Conservation (phyloP, 2,329 filamentous ascomycete genomes). For the Didymella pomorum region DNA sequence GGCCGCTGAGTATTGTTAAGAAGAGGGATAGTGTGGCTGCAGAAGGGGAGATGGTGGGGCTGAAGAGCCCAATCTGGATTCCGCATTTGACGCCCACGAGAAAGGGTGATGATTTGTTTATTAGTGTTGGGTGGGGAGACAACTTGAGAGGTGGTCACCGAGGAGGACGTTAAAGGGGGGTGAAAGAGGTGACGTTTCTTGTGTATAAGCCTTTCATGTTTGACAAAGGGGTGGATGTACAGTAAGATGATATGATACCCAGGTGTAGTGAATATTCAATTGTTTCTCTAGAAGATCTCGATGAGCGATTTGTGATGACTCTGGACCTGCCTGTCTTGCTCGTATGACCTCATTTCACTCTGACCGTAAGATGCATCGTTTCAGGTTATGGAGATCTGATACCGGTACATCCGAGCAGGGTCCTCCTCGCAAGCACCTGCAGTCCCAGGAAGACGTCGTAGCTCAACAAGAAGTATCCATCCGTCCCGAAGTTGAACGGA, state of each 20-base stretch:
- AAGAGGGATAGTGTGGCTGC: constrained; percentile 9
- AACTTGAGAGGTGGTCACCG: not conserved
- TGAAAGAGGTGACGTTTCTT: not conserved
- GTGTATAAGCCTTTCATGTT: constrained; percentile 3
- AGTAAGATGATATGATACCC: constrained; percentile 6
- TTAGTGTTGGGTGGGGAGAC: constrained; percentile 48
- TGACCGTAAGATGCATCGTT: too few relatives aligned
- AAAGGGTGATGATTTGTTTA: constrained; percentile 70
- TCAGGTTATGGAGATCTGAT: too few relatives aligned
- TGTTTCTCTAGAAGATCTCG: too few relatives aligned
- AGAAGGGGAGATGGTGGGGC: constrained; percentile 30
- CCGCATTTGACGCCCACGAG: constrained; percentile 72
- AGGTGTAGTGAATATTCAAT: not conserved
- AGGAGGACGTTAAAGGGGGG: not conserved
- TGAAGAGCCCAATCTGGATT: constrained; percentile 64
- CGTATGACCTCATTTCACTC: too few relatives aligned
- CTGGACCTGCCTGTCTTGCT: too few relatives aligned
- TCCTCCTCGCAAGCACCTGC: too few relatives aligned
- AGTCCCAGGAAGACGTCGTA: too few relatives aligned
- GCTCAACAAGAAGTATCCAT: too few relatives aligned
- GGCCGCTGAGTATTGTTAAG: constrained; percentile 37
- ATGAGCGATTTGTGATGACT: too few relatives aligned
- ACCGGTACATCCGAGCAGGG: too few relatives aligned
- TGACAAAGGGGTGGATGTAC: not conserved
- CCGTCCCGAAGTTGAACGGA: too few relatives aligned